Evolutionary conservation across 2,329 filamentous ascomycete genomes (phyloP).

Genomic region (Colletotrichum godetiae): DNA sequence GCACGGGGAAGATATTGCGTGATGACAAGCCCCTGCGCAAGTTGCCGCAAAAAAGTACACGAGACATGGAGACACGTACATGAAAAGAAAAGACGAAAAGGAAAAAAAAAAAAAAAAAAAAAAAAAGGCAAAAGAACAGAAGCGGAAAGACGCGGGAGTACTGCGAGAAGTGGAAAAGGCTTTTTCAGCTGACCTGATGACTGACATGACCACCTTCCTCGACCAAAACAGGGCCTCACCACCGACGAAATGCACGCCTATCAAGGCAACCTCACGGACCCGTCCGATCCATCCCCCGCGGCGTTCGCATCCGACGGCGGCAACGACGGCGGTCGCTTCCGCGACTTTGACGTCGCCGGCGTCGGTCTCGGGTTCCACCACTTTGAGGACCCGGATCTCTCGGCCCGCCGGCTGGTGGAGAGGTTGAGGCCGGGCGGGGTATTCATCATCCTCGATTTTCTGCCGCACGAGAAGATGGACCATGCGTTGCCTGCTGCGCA

Average conservation of each 20-base stretch:
- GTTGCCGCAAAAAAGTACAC: background rate
- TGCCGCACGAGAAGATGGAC: constrained; percentile 59
- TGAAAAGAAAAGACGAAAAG: too few species aligned
- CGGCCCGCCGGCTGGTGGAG: constrained; percentile 67
- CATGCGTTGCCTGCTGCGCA: constrained; percentile 42
- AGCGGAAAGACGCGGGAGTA: background rate
- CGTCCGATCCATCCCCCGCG: constrained; percentile 58
- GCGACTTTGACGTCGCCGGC: constrained; percentile 74
- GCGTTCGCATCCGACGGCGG: constrained; percentile 65
- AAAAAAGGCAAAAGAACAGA: too few species aligned
- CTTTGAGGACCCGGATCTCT: constrained; percentile 72
- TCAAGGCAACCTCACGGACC: constrained; percentile 67
- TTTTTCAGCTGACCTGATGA: constrained; percentile 20
- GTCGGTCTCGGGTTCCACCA: constrained; percentile 76
- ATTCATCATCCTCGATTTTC: constrained; percentile 75
- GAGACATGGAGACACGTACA: background rate
- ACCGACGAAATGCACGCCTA: constrained; percentile 65
- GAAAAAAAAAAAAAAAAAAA: too few species aligned
- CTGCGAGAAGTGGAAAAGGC: background rate
- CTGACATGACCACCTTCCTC: background rate
- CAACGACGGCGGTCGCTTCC: constrained; percentile 67
- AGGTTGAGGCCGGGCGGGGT: constrained; percentile 75
- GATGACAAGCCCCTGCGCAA: constrained; percentile 6
- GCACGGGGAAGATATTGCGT: background rate
- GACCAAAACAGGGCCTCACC: constrained; percentile 55